Evolutionary conservation across 192 early-diverging fungal genomes (phyloP).

Genomic region (Backusella morwellensis): DNA sequence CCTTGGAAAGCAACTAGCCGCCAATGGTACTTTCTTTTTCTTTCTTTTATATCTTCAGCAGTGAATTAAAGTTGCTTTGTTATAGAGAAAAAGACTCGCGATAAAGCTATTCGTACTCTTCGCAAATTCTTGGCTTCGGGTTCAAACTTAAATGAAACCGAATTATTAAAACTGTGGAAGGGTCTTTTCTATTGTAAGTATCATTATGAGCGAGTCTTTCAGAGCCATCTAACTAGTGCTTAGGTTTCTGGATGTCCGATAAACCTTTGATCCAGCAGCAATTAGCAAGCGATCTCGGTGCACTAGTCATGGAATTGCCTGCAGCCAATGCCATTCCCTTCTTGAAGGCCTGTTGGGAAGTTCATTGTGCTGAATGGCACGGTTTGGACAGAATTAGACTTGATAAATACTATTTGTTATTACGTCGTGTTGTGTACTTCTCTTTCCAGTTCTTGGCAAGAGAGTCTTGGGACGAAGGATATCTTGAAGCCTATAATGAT

Average conservation of each 20-base stretch:
- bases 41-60: slow-evolving; percentile 7
- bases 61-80: not conserved
- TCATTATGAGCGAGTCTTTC: not conserved
- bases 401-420: slow-evolving; percentile 76
- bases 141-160: slow-evolving; percentile 52
- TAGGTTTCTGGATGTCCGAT: slow-evolving; percentile 96
- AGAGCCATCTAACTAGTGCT: not conserved
- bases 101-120: slow-evolving; percentile 66
- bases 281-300: slow-evolving; percentile 76
- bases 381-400: slow-evolving; percentile 79
- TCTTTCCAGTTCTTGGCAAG: slow-evolving; percentile 63
- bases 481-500: slow-evolving; percentile 49
- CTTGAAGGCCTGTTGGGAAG: slow-evolving; percentile 64
- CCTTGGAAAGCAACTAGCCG: slow-evolving; percentile 68
- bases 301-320: slow-evolving; percentile 50
- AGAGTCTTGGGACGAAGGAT: slow-evolving; percentile 52
- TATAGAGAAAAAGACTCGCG: slow-evolving; percentile 70
- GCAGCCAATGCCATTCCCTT: slow-evolving; percentile 50
- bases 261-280: slow-evolving; percentile 90
- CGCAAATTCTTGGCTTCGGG: slow-evolving; percentile 53
- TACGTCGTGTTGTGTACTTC: slow-evolving; percentile 61
- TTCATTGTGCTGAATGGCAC: slow-evolving; percentile 68
- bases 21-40: slow-evolving; percentile 52
- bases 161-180: slow-evolving; percentile 87
- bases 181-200: slow-evolving; percentile 87